Evolutionary conservation across 1,284 basidiomycete species (phyloP), one percentile per base, ranked within the genome.

Genomic region (Tylopilus orsonianus): DNA sequence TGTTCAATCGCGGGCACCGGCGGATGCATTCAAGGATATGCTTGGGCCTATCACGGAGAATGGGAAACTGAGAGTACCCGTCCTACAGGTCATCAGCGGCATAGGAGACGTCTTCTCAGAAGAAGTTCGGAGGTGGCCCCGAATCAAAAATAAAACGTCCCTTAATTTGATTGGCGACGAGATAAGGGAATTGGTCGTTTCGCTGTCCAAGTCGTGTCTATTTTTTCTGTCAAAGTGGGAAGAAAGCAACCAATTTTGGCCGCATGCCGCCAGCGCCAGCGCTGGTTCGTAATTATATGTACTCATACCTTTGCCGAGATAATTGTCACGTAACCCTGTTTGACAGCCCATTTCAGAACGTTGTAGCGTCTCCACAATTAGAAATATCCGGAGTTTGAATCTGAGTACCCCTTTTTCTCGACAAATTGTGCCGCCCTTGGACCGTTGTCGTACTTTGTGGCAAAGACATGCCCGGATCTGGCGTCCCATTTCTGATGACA

Each of bases 21-120:
- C 41, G 41, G 49, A 46, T 12, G 46, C 49, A 23, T 48, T 71
- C 26, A 38, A 55, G 35, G 57, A 66, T 30, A 49, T 70, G 46
- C 66, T 72, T 26, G 46, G 60, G 6, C 71, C 70, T 36, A 55
- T 73, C 9, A 46, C 64, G 18, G 61, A 64, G 24, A 41, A 33
- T 54, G 44, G 46, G 20, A 33, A 44, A 20, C 52, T 70, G 7
- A 41, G 57, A 26, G 55, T 71, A 16, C 55, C 71, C 43, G 60
- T 71, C 36, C 48, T 71, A 8, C 69, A 71, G 50, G 56, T 71
- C 20, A 56, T 59, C 6, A 62, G 67, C 20, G 51, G 24, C 29
- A n/a, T 44, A 50, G 39, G 39, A 22, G 40, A 55, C 51, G 19
- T 40, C 18, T 29, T 39, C 24, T 12, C 43, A 7, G 40, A 44